These are phyloP conservation scores for Acacia concinna DNA, from an alignment of 331 rosid genomes.

Conservation along the genomic window DNA sequence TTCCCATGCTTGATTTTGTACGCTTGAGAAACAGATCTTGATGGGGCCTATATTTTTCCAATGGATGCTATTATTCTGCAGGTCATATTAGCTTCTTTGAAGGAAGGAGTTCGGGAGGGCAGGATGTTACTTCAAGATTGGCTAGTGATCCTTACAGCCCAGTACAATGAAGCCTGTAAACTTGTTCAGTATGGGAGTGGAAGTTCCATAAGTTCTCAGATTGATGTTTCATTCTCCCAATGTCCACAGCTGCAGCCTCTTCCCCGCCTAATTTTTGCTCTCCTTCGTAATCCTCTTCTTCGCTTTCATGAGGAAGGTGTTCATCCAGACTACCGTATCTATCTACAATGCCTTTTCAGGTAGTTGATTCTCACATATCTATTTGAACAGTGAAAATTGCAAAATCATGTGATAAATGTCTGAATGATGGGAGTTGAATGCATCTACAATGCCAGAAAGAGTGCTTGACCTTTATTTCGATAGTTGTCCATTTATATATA, in stretches of 20 bases:
- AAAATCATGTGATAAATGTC: slow-evolving; percentile 9
- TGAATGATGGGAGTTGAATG: slow-evolving; percentile 5
- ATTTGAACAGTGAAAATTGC: slow-evolving; percentile 9
- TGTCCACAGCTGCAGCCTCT: slow-evolving; percentile 88
- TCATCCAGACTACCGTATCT: slow-evolving; percentile 92
- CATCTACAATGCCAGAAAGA: slow-evolving; percentile 22
- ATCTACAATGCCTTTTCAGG: slow-evolving; percentile 96
- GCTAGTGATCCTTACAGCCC: slow-evolving; percentile 95
- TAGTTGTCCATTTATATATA: neutral
- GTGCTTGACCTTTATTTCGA: slow-evolving; percentile 6
- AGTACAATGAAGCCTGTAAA: slow-evolving; percentile 80
- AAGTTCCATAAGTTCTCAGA: slow-evolving; percentile 64
- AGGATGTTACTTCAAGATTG: slow-evolving; percentile 92
- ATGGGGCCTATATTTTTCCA: neutral
- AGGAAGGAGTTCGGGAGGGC: slow-evolving; percentile 98
- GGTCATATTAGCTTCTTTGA: slow-evolving; percentile 91
- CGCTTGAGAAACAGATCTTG: neutral
- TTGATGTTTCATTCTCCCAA: slow-evolving; percentile 86
- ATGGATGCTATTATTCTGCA: slow-evolving; percentile 29
- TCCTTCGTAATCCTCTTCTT: slow-evolving; percentile 91
- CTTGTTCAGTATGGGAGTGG: slow-evolving; percentile 66
- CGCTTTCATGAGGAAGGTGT: slow-evolving; percentile 95
- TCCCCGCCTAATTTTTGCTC: slow-evolving; percentile 85
- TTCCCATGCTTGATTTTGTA: slow-evolving; percentile 1
- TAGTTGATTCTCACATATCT: slow-evolving; percentile 34